Evolutionary conservation across 768 basidiomycete species (phyloP), one percentile per base, ranked within the genome.

Genomic region (Lentinula aciculospora): DNA sequence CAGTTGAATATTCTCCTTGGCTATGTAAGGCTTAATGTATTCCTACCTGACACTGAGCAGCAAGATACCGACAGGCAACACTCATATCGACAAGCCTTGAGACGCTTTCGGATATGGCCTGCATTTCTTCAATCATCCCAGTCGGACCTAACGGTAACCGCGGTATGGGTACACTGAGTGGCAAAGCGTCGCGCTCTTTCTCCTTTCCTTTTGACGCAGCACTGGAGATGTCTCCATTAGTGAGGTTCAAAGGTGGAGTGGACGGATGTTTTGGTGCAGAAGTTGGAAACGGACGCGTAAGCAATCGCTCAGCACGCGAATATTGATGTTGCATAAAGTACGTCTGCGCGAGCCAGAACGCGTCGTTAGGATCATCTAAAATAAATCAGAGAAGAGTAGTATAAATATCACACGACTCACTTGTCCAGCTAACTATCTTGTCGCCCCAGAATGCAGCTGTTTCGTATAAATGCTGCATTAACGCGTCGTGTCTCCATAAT

Each of bases 371-470:
- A 66, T 98, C 93, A 61, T 87, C 96, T 96, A 64, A 61, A n/a
- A 56, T 60, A 57, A 36, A 19, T 58, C 56, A 31, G 56, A 50
- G 53, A 60, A 60, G 49, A 25, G 29, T 27, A 45, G 32, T 45
- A n/a, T 19, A 58, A 56, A 39, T 58, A 53, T 57, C 60, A 8
- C 37, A 58, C 39, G 56, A 72, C 84, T 64, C 67, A 98, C 96
- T 90, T 29, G 97, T 98, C 92, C 94, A 95, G 60, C 83, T 90
- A 47, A 98, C 77, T 46, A 98, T 86, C 71, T 99, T 98, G 75
- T 96, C 94, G 4, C 97, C 97, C 97, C 97, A 99, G 69, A 98
- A 98, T 4, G 90, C 88, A 2, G 97, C 96, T 0, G 95, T 97
- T 62, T 94, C 92, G 71, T 98, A 97, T 12, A 99, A 74, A 77